Percentiles rank a stretch among this genome's conserved stretches.
phyloP scores from a whole-genome alignment of 768 basidiomycete species.

The Filobasidium wieringae region DNA sequence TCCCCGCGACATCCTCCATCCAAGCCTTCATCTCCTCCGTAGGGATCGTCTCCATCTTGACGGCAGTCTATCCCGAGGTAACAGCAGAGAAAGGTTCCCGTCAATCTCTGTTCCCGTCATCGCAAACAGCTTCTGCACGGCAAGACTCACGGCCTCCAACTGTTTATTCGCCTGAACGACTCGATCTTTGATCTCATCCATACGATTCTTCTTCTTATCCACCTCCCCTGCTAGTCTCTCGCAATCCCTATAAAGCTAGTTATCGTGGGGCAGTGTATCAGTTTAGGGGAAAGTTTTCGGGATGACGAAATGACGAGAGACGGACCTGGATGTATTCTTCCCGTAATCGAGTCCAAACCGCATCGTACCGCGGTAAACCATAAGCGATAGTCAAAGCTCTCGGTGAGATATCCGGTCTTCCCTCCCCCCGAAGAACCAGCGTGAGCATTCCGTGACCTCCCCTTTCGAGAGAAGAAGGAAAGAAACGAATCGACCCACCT shows the following conservation, averaged over 20 bases:
- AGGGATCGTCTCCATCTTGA: conserved; percentile 17
- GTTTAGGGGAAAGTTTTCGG: background rate
- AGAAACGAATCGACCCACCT: conserved; percentile 19
- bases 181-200: conserved; percentile 11
- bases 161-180: conserved; percentile 5
- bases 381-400: conserved; percentile 29
- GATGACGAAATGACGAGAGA: background rate
- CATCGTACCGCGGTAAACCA: conserved; percentile 32
- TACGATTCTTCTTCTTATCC: conserved; percentile 3
- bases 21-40: conserved; percentile 17
- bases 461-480: background rate
- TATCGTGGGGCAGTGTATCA: background rate
- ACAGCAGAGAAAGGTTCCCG: no score
- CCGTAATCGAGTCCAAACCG: conserved; percentile 23
- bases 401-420: conserved; percentile 31
- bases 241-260: conserved; percentile 1
- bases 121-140: no score
- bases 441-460: background rate
- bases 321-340: conserved; percentile 29
- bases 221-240: conserved; percentile 2
- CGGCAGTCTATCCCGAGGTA: conserved; percentile 21
- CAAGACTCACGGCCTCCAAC: conserved; percentile 28
- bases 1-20: conserved; percentile 18
- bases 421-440: no score
- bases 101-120: no score